phyloP scores from a whole-genome alignment of 768 basidiomycete species.

The Boletus tomentosulus region DNA sequence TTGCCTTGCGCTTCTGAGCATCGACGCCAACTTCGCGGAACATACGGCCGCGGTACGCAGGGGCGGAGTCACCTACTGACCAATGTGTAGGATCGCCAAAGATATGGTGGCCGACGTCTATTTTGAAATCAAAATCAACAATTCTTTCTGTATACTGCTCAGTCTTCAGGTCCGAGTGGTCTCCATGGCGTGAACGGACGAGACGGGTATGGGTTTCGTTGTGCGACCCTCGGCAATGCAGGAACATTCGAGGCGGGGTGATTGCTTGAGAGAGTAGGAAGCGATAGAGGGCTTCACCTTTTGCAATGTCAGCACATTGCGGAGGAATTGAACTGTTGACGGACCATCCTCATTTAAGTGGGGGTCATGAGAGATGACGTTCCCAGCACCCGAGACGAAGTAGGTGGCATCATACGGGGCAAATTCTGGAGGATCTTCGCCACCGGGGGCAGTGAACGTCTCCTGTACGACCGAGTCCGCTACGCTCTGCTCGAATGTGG shows the following conservation, averaged over 20 bases:
- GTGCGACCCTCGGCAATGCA: conserved; percentile 55
- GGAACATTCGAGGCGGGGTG: conserved; percentile 39
- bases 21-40: conserved; percentile 48
- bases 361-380: conserved; percentile 65
- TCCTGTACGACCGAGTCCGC: conserved; percentile 15
- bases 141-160: conserved; percentile 59
- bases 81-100: conserved; percentile 46
- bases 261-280: conserved; percentile 60
- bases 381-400: conserved; percentile 43
- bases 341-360: conserved; percentile 64
- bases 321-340: conserved; percentile 6
- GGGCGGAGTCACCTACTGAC: conserved; percentile 58
- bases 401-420: conserved; percentile 60
- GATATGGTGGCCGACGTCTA: conserved; percentile 48
- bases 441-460: conserved; percentile 25
- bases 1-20: conserved; percentile 37
- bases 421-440: conserved; percentile 59
- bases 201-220: conserved; percentile 47
- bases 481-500: conserved; percentile 27
- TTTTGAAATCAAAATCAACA: conserved; percentile 65
- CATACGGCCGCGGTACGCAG: conserved; percentile 64
- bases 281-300: conserved; percentile 69
- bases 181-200: conserved; percentile 36
- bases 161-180: conserved; percentile 31
- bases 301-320: conserved; percentile 3